phyloP scores from a whole-genome alignment of 768 basidiomycete genomes.

The Rhodosporidiobolus sp. region DNA sequence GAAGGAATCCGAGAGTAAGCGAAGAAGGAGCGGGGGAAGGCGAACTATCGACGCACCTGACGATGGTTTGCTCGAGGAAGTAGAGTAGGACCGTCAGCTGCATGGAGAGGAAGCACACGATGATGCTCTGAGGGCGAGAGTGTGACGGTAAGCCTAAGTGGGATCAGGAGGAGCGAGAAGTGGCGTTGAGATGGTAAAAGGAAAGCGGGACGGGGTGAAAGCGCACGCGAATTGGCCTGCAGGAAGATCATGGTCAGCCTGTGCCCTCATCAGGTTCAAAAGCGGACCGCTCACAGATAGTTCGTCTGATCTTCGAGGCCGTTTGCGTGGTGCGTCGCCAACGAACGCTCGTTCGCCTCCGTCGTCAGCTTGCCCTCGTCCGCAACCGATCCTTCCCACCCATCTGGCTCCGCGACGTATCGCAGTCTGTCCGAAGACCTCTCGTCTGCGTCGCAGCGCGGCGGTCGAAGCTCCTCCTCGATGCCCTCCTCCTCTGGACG shows the following conservation, averaged over 20 bases:
- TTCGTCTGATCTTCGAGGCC: conserved; percentile 19
- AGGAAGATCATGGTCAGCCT: neutral
- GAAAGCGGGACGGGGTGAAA: conserved; percentile 16
- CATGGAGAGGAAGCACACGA: conserved; percentile 38
- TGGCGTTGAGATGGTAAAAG: too few relatives aligned
- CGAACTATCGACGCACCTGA: neutral
- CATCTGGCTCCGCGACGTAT: too few relatives aligned
- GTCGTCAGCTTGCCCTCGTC: neutral
- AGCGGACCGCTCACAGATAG: too few relatives aligned
- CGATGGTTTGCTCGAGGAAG: conserved; percentile 52
- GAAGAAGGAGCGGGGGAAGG: neutral
- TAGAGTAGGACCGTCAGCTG: conserved; percentile 49
- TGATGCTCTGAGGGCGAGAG: too few relatives aligned
- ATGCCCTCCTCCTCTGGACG: too few relatives aligned
- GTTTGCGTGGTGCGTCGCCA: conserved; percentile 11
- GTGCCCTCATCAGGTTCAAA: too few relatives aligned
- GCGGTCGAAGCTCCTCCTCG: too few relatives aligned
- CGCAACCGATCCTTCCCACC: too few relatives aligned
- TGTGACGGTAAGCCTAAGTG: neutral
- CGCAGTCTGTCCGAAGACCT: too few relatives aligned
- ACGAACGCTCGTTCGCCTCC: neutral
- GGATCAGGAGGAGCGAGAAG: neutral
- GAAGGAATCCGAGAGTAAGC: neutral
- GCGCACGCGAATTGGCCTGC: neutral
- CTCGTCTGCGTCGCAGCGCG: too few relatives aligned